Percentiles rank a stretch among this genome's conserved stretches.
Conservation (phyloP, 2,329 filamentous ascomycete species). For the Pezicula carpinea region DNA sequence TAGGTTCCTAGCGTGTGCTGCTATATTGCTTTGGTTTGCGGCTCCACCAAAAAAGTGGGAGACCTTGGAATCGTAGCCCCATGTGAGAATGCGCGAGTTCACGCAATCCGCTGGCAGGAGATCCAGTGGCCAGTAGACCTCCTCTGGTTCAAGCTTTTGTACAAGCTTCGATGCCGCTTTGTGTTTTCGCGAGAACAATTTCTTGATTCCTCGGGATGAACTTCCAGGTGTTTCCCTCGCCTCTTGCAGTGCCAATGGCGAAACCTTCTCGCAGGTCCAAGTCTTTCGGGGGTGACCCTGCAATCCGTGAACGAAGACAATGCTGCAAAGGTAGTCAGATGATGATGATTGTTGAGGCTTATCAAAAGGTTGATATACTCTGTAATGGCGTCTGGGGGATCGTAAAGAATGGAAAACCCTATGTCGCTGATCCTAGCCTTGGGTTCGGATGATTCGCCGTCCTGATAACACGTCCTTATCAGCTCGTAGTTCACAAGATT, state of each 20-base stretch:
- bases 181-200: constrained; percentile 8
- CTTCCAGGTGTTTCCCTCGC: not conserved
- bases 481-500: no score
- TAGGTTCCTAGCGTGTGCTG: constrained; percentile 11
- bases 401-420: constrained; percentile 9
- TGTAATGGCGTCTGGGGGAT: constrained; percentile 7
- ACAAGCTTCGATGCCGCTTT: not conserved
- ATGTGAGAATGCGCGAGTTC: constrained; percentile 14
- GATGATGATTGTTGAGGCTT: not conserved
- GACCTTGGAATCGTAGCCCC: constrained; percentile 19
- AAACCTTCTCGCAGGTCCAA: not conserved
- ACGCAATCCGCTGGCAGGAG: constrained; percentile 14
- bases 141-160: not conserved
- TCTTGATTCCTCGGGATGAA: constrained; percentile 2
- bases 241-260: not conserved
- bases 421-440: constrained; percentile 8
- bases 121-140: constrained; percentile 17
- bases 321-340: constrained; percentile 6
- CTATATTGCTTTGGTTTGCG: constrained; percentile 15
- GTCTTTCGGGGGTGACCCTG: constrained; percentile 12
- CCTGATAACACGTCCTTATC: not conserved
- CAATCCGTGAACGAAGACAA: constrained; percentile 14
- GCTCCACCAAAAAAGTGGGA: constrained; percentile 13
- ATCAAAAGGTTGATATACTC: constrained; percentile 5
- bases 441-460: not conserved